Evolutionary conservation across 495 filamentous ascomycete genomes (phyloP).

Genomic region (Tuber aestivum): DNA sequence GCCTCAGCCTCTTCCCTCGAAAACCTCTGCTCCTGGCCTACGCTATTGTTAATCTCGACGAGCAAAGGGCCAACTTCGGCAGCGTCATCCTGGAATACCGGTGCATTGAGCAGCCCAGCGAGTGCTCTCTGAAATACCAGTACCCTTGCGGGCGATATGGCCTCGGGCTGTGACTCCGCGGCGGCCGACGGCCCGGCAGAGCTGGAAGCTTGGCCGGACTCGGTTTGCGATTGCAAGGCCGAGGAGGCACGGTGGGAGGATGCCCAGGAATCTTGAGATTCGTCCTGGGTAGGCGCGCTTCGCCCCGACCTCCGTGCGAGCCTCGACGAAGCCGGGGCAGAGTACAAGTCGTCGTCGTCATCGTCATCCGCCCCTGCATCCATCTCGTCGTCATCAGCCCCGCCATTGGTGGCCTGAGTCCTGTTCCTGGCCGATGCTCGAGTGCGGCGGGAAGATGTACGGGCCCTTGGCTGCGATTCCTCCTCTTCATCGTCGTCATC

Average conservation of each 20-base stretch:
- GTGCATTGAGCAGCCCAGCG: conserved; percentile 70
- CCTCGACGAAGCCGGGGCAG: conserved; percentile 25
- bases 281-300: conserved; percentile 18
- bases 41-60: conserved; percentile 66
- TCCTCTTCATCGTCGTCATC: conserved; percentile 46
- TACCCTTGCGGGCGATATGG: conserved; percentile 60
- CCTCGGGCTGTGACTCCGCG: conserved; percentile 14
- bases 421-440: conserved; percentile 22
- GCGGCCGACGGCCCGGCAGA: conserved; percentile 6
- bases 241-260: conserved; percentile 35
- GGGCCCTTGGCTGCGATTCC: conserved; percentile 25
- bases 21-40: conserved; percentile 57
- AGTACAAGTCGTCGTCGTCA: conserved; percentile 37
- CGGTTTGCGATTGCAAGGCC: conserved; percentile 26
- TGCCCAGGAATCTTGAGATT: conserved; percentile 39
- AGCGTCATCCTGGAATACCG: conserved; percentile 73
- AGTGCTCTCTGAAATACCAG: conserved; percentile 70
- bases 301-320: conserved; percentile 21
- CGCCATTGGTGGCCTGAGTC: conserved; percentile 12
- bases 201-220: conserved; percentile 28
- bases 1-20: conserved; percentile 63
- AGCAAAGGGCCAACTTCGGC: conserved; percentile 70
- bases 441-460: conserved; percentile 23
- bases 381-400: conserved; percentile 34
- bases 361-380: conserved; percentile 26